phyloP scores from a whole-genome alignment of 345 rosid genomes.

The Salix arbutifolia region DNA sequence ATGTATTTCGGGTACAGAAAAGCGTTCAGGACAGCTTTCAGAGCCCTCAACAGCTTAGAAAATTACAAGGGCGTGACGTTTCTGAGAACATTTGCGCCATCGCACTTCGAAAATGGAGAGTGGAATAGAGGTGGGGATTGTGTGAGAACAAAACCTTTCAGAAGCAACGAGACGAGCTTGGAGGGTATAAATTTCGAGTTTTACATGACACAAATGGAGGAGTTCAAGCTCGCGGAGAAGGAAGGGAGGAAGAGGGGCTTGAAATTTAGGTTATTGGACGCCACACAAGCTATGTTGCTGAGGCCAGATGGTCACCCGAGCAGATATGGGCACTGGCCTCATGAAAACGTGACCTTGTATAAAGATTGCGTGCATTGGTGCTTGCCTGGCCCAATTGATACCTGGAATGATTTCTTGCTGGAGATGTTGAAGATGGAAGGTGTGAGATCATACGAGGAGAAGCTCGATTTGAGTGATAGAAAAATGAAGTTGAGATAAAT shows the following conservation, averaged over 20 bases:
- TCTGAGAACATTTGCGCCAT: slow-evolving; percentile 64
- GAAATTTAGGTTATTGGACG: slow-evolving; percentile 57
- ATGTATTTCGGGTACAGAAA: slow-evolving; percentile 60
- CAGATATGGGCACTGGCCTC: slow-evolving; percentile 55
- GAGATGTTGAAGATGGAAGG: slow-evolving; percentile 81
- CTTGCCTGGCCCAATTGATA: slow-evolving; percentile 85
- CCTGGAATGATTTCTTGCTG: slow-evolving; percentile 71
- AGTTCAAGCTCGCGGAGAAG: slow-evolving; percentile 50
- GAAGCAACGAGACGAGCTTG: slow-evolving; percentile 47
- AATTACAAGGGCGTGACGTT: slow-evolving; percentile 56
- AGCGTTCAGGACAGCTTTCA: slow-evolving; percentile 66
- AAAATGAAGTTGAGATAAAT: slow-evolving; percentile 9
- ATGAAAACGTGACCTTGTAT: slow-evolving; percentile 64
- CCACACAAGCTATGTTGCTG: slow-evolving; percentile 50
- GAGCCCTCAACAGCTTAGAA: slow-evolving; percentile 45
- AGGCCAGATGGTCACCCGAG: slow-evolving; percentile 90
- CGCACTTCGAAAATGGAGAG: slow-evolving; percentile 73
- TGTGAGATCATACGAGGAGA: slow-evolving; percentile 24
- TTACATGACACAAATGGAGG: slow-evolving; percentile 69
- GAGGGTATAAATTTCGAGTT: slow-evolving; percentile 48
- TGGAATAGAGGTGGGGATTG: slow-evolving; percentile 91
- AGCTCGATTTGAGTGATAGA: slow-evolving; percentile 19
- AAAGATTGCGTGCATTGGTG: slow-evolving; percentile 97
- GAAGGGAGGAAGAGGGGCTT: slow-evolving; percentile 51
- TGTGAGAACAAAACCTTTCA: slow-evolving; percentile 46